Evolutionary conservation across 768 basidiomycete species (phyloP), one percentile per base, ranked within the genome.

Genomic region (Saitozyma podzolica): DNA sequence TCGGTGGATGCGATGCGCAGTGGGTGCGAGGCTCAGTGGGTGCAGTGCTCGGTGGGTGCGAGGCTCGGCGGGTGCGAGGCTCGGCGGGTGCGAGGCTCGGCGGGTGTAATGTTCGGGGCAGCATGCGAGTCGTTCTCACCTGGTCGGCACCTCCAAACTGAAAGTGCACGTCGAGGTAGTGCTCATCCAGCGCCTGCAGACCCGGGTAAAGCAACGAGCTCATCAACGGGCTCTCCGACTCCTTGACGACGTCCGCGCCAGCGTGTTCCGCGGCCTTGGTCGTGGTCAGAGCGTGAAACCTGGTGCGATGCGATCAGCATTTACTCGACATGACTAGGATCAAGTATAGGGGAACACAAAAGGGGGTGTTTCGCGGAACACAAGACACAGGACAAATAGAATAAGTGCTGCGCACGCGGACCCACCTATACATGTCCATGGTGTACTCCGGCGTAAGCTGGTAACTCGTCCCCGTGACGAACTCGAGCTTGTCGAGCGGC

Each of bases 81-180:
- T 29, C 29, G 29, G 29, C 2, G 29, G 29, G 29, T 29, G 29
- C 29, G 29, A 29, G 29, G 29, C 29, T 29, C 29, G 29, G 29
- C 29, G 29, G 29, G 29, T 29, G 29, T 29, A 29, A 29, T 29
- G 29, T 45, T 10, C 19, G 41, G 42, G 53, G 40, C 67, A 54
- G 29, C 29, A 29, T 13, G 6, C 0, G 54, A 56, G 40, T 5
- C 40, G 29, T 0, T 74, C 85, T 57, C 58, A 94, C 94, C 85
- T 98, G 95, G 76, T 99, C 96, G 9, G 92, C 88, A 56, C 96
- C 96, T 14, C 95, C 96, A 68, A 99, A 99, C 80, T 98, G 96
- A 82, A 99, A 95, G 78, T 98, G 92, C 39, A 90, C 89, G 16
- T 84, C 91, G 17, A 99, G 85, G 84, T 98, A 97, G 81, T 98